Evolutionary conservation across 768 basidiomycete genomes (phyloP).

Genomic region (Boletus pseudo-olivaceus): DNA sequence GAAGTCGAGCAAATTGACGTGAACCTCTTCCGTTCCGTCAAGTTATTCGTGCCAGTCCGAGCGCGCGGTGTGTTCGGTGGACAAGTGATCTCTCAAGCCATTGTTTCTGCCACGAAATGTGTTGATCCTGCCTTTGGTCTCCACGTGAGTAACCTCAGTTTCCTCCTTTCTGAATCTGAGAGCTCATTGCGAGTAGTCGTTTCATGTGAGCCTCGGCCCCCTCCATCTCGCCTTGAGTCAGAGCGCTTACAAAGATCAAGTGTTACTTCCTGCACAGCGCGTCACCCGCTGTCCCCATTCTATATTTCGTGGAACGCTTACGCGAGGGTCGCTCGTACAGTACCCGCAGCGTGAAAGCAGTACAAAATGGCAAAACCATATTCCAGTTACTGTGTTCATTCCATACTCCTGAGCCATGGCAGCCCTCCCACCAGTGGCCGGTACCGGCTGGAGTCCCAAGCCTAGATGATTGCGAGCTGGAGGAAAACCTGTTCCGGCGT

Average conservation of each 20-base stretch:
- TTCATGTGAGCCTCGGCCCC: slow-evolving; percentile 52
- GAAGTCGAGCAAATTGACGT: slow-evolving; percentile 77
- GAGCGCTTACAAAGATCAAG: slow-evolving; percentile 35
- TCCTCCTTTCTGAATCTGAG: neutral
- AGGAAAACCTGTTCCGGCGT: slow-evolving; percentile 42
- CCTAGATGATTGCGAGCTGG: slow-evolving; percentile 63
- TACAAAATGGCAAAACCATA: slow-evolving; percentile 49
- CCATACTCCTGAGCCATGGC: slow-evolving; percentile 75
- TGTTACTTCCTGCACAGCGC: slow-evolving; percentile 81
- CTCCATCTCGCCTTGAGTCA: neutral
- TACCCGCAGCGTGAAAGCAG: slow-evolving; percentile 60
- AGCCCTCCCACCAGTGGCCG: slow-evolving; percentile 63
- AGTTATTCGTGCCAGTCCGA: slow-evolving; percentile 56
- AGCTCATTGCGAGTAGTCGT: slow-evolving; percentile 41
- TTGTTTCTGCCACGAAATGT: slow-evolving; percentile 76
- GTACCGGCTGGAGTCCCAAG: slow-evolving; percentile 53
- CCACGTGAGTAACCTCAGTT: slow-evolving; percentile 52
- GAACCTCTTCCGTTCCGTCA: slow-evolving; percentile 76
- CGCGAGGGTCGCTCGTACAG: slow-evolving; percentile 73
- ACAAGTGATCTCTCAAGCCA: slow-evolving; percentile 85
- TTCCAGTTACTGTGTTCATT: slow-evolving; percentile 78
- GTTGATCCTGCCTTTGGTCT: slow-evolving; percentile 62
- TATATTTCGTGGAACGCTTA: slow-evolving; percentile 74
- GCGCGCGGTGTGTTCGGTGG: slow-evolving; percentile 82
- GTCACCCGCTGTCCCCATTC: slow-evolving; percentile 66